phyloP scores from a whole-genome alignment of 305 asterid genomes.

The Galium porrigens region DNA sequence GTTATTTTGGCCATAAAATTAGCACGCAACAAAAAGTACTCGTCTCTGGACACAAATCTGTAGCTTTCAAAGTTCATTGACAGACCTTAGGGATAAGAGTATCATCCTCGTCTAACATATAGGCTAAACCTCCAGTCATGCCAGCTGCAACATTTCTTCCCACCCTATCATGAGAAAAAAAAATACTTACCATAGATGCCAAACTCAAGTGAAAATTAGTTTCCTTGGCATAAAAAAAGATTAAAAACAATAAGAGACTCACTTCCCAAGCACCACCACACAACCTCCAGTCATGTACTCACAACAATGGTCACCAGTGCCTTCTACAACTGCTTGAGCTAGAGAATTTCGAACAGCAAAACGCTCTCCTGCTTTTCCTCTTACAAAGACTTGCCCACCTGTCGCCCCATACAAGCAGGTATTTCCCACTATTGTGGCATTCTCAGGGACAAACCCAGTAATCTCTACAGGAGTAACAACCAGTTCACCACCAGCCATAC shows the following conservation, averaged over 20 bases:
- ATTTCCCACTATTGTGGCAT: slow-evolving; percentile 87
- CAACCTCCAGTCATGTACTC: slow-evolving; percentile 99
- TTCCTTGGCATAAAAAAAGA: background rate
- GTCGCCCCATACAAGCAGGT: slow-evolving; percentile 98
- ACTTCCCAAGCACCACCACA: slow-evolving; percentile 88
- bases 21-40: background rate
- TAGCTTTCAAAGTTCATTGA: background rate
- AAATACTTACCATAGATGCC: slow-evolving; percentile 11
- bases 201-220: slow-evolving; percentile 6
- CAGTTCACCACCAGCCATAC: slow-evolving; percentile 99
- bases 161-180: slow-evolving; percentile 37
- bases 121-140: slow-evolving; percentile 95
- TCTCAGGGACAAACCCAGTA: slow-evolving; percentile 74
- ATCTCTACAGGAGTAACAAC: slow-evolving; percentile 68
- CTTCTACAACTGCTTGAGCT: slow-evolving; percentile 96
- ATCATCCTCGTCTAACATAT: slow-evolving; percentile 84
- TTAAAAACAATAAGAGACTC: slow-evolving; percentile 24
- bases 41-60: background rate
- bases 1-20: background rate
- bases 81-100: slow-evolving; percentile 76
- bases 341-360: slow-evolving; percentile 93
- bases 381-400: slow-evolving; percentile 76
- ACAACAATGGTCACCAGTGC: slow-evolving; percentile 93
- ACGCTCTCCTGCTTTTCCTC: slow-evolving; percentile 96
- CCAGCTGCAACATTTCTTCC: slow-evolving; percentile 98